Evolutionary conservation across 2,329 filamentous ascomycete genomes (phyloP), one percentile per base, ranked within the genome.

Genomic region (Herpomyces periplanetae): DNA sequence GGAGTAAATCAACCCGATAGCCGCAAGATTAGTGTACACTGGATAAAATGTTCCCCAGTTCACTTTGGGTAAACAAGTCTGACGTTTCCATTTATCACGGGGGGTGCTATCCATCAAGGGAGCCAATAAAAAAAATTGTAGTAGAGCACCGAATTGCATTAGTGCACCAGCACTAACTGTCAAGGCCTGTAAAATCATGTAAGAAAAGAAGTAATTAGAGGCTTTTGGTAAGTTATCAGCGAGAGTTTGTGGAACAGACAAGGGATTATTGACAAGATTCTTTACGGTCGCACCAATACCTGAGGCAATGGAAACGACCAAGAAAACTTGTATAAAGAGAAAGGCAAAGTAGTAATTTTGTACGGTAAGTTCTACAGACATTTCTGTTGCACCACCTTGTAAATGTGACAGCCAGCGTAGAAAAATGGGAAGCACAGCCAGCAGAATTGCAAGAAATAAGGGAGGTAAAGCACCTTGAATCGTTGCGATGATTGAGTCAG

Each of bases 131-230:
- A 71, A 85, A 59, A 73, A 85, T 26, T 61, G 45, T 17, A 71
- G 32, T 3, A 96, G 47, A 3, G 58, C 53, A n/a, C 54, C 56
- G 10, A 85, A 51, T 31, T 91, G 80, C 6, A 88, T 44, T 3
- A 91, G 44, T 1, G 68, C 75, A 35, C 65, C 71, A 1, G 75
- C 75, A 35, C 71, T 87, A 25, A 68, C 71, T 25, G 68, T 71
- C 29, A 91, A 48, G 1, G 73, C 69, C 31, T 91, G 80, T 5
- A 96, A 57, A 33, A 88, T 62, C 58, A 96, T 73, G 49, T 96
- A 96, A 1, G 69, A 75, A 46, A 88, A 91, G 44, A 91, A 96
- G 38, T 91, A 96, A 34, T 88, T 87, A 28, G 69, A 64, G 0
- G 73, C 62, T 28, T 56, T 64, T 2, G 80, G 80, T 3, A 96